Evolutionary conservation across 108 stramenopile genomes (phyloP).

Genomic region (Thalassiosira profunda): DNA sequence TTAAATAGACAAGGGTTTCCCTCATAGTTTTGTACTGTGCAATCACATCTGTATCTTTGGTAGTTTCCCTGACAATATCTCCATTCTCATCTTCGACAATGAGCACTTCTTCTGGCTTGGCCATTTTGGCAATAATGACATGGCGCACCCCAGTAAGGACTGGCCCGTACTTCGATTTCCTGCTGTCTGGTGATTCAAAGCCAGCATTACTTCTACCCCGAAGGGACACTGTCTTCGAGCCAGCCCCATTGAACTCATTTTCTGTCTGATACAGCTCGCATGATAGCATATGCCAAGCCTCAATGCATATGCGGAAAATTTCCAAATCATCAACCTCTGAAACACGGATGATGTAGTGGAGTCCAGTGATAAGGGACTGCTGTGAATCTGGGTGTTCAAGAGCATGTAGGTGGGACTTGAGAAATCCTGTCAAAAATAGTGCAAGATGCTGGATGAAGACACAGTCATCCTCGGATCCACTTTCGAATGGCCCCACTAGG

Average conservation of each 20-base stretch:
- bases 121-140: conserved; percentile 99
- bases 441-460: conserved; percentile 96
- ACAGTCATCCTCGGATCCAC: conserved; percentile 92
- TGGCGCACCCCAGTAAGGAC: conserved; percentile 92
- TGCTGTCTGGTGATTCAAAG: too few species aligned
- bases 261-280: conserved; percentile 96
- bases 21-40: conserved; percentile 99
- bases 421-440: conserved; percentile 93
- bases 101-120: conserved; percentile 99
- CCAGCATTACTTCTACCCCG: conserved; percentile 24
- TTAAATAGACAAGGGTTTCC: conserved; percentile 98
- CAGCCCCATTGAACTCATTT: conserved; percentile 50
- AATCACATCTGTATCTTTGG: conserved; percentile 98
- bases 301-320: conserved; percentile 98
- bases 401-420: conserved; percentile 91
- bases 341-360: conserved; percentile 95
- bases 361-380: conserved; percentile 84
- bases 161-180: conserved; percentile 86
- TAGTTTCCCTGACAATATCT: conserved; percentile 96
- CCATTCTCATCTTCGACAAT: conserved; percentile 99
- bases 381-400: conserved; percentile 91
- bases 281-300: conserved; percentile 97
- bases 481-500: conserved; percentile 85
- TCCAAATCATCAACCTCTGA: conserved; percentile 97
- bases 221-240: conserved; percentile 57